These are phyloP conservation scores for Hippophae gyantsensis DNA, from an alignment of 306 rosid species.

Conservation along the genomic window DNA sequence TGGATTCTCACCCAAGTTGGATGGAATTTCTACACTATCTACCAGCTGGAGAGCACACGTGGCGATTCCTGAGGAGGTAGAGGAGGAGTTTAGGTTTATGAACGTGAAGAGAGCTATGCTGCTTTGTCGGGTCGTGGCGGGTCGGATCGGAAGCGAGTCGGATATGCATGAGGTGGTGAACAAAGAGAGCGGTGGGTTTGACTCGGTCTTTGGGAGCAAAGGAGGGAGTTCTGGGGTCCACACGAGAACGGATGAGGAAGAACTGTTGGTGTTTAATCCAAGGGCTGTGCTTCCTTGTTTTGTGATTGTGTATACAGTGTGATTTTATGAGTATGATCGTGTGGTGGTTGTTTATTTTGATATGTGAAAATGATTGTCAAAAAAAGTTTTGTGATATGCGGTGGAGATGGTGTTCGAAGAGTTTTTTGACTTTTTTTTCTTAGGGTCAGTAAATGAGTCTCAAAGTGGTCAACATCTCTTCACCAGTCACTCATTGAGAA, in stretches of 20 bases:
- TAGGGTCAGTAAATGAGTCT: too few species aligned
- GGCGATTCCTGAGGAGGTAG: constrained; percentile 77
- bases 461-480: too few species aligned
- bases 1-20: constrained; percentile 85
- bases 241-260: constrained; percentile 65
- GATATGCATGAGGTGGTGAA: constrained; percentile 25
- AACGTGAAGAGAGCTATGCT: constrained; percentile 87
- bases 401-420: too few species aligned
- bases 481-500: too few species aligned
- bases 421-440: too few species aligned
- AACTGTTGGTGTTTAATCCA: constrained; percentile 78
- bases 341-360: not conserved
- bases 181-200: constrained; percentile 57
- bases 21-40: constrained; percentile 83
- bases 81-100: constrained; percentile 73
- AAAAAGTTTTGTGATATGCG: too few species aligned
- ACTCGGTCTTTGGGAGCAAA: constrained; percentile 54
- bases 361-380: not conserved
- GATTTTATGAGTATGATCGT: constrained; percentile 12
- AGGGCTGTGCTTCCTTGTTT: constrained; percentile 99
- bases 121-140: constrained; percentile 83
- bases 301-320: constrained; percentile 73
- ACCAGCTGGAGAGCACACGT: constrained; percentile 78
- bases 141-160: constrained; percentile 63
- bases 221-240: constrained; percentile 43